phyloP scores from a whole-genome alignment of 2,329 filamentous ascomycete genomes.

The Sarocladium strictum region DNA sequence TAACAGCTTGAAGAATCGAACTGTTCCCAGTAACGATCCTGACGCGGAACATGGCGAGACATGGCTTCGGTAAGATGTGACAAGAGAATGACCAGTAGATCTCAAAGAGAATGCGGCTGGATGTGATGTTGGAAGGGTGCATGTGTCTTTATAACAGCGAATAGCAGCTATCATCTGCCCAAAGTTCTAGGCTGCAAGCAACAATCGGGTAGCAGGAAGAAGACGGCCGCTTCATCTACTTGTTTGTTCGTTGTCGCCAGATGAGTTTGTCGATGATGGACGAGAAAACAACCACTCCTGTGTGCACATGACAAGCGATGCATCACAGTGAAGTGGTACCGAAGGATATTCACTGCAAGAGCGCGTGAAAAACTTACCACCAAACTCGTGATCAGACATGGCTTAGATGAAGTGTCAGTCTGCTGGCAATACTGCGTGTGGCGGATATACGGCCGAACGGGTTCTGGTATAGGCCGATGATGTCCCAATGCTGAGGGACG shows the following conservation, averaged over 20 bases:
- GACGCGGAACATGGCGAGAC: neutral
- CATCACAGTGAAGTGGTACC: neutral
- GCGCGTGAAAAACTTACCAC: constrained; percentile 38
- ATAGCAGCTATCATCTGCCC: neutral
- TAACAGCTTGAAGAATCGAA: constrained; percentile 18
- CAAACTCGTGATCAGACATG: constrained; percentile 64
- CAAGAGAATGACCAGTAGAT: too few species aligned
- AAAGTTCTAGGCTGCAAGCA: neutral
- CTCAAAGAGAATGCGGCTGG: neutral
- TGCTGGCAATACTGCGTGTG: too few species aligned
- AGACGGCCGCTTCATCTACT: too few species aligned
- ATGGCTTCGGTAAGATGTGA: neutral
- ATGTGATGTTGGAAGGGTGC: neutral
- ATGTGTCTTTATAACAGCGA: neutral
- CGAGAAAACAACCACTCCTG: too few species aligned
- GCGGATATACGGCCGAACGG: too few species aligned
- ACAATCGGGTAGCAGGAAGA: too few species aligned
- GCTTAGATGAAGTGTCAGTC: too few species aligned
- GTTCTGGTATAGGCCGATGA: too few species aligned
- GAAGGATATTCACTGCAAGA: neutral
- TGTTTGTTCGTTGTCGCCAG: too few species aligned
- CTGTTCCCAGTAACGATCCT: constrained; percentile 20
- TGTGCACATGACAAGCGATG: too few species aligned
- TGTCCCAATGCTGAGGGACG: too few species aligned
- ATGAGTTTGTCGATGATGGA: too few species aligned